Evolutionary conservation across 2,329 filamentous ascomycete genomes (phyloP).

Genomic region (Pseudocercospora pini-densiflorae): DNA sequence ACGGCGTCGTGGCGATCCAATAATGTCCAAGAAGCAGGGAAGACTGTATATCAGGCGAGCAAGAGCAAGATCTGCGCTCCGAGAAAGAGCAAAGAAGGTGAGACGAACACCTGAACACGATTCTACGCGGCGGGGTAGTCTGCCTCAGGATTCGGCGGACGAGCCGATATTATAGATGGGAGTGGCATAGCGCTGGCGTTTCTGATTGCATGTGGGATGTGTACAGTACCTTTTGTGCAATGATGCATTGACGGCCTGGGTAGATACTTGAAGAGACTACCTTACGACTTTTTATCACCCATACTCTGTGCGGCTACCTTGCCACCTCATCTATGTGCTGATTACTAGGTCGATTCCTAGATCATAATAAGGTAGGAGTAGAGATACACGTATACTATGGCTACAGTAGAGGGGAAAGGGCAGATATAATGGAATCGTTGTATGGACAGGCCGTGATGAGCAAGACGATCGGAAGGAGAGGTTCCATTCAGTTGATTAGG

Average conservation of each 20-base stretch:
- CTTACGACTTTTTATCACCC: neutral
- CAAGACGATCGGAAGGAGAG: neutral
- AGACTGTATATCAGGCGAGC: neutral
- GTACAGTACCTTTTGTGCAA: neutral
- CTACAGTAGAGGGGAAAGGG: neutral
- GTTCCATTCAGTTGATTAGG: neutral
- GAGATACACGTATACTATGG: neutral
- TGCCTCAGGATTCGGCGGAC: neutral
- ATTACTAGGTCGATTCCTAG: too few relatives aligned
- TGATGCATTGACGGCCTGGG: neutral
- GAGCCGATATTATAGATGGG: neutral
- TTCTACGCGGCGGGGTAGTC: neutral
- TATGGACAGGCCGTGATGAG: neutral
- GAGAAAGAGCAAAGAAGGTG: neutral
- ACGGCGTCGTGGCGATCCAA: neutral
- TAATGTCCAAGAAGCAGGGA: neutral
- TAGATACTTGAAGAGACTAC: neutral
- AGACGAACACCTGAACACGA: neutral
- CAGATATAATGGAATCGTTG: too few relatives aligned
- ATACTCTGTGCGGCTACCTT: neutral
- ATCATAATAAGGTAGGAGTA: neutral
- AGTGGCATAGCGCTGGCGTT: neutral
- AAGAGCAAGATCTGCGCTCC: neutral
- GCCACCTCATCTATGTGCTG: neutral
- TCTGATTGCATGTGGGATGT: neutral